Evolutionary conservation across 1,139 yeast genomes (phyloP).

Genomic region (Scheffersomyces segobiensis): DNA sequence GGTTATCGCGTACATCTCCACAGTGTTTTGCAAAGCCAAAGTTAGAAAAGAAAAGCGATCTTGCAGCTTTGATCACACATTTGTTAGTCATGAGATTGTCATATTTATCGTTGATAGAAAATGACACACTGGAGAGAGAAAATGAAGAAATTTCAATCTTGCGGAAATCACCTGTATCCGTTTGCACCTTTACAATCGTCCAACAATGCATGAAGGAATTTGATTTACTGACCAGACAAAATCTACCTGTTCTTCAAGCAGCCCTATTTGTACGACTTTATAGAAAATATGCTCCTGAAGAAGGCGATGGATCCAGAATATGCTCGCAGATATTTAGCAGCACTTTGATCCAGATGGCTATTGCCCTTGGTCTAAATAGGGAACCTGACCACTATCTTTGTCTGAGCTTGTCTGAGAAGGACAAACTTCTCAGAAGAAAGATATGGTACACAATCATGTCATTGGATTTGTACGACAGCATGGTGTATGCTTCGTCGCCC

Average conservation of each 20-base stretch:
- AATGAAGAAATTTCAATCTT: background rate
- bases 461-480: conserved; percentile 14
- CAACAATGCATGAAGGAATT: conserved; percentile 10
- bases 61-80: background rate
- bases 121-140: background rate
- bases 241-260: conserved; percentile 12
- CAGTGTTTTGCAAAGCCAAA: background rate
- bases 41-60: background rate
- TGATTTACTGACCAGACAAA: conserved; percentile 6
- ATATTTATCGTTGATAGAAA: background rate
- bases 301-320: conserved; percentile 18
- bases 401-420: conserved; percentile 1
- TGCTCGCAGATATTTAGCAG: conserved; percentile 5
- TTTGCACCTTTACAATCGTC: conserved; percentile 10
- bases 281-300: conserved; percentile 26
- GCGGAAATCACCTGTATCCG: conserved; percentile 12
- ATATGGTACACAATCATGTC: conserved; percentile 24
- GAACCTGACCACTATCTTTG: conserved; percentile 4
- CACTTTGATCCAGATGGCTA: conserved; percentile 6
- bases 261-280: conserved; percentile 18
- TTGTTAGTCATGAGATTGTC: background rate
- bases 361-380: conserved; percentile 5
- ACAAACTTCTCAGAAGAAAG: conserved; percentile 4
- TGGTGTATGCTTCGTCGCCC: conserved; percentile 10
- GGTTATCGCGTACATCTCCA: background rate